These are phyloP conservation scores for Pythium chondricola DNA, from an alignment of 352 stramenopile species.

Conservation along the genomic window DNA sequence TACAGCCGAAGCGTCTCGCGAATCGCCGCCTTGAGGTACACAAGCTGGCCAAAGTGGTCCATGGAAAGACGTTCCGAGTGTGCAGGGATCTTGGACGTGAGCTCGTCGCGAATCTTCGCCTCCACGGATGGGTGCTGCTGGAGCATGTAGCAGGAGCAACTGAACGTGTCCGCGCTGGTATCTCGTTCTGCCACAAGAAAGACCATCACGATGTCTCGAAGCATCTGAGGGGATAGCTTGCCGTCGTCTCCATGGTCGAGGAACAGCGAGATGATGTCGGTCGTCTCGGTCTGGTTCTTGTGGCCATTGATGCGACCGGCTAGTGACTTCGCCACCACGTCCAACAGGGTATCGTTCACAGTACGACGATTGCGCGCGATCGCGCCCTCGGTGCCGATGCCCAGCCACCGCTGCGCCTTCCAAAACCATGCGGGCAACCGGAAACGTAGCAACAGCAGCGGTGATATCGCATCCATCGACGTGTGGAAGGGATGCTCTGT, in stretches of 20 bases:
- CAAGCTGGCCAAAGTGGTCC: constrained; percentile 39
- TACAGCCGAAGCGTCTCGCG: constrained; percentile 62
- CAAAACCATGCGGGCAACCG: constrained; percentile 26
- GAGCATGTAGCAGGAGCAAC: constrained; percentile 53
- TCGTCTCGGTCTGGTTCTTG: constrained; percentile 1
- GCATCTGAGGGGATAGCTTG: constrained; percentile 11
- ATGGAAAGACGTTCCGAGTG: constrained; percentile 13
- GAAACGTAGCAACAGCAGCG: constrained; percentile 14
- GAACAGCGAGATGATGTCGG: constrained; percentile 30
- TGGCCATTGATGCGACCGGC: constrained; percentile 1
- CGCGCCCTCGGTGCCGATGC: constrained; percentile 17
- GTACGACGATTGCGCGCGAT: constrained; percentile 15
- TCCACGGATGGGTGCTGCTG: constrained; percentile 35
- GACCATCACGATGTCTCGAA: constrained; percentile 37
- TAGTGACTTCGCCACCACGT: constrained; percentile 25
- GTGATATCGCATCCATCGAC: constrained; percentile 19
- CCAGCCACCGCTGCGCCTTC: constrained; percentile 24
- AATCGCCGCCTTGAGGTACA: constrained; percentile 55
- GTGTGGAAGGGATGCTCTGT: constrained; percentile 22
- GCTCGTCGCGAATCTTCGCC: constrained; percentile 27
- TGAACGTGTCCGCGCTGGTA: constrained; percentile 49
- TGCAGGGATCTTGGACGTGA: constrained; percentile 11
- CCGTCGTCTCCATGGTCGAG: constrained; percentile 18
- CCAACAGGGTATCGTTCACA: constrained; percentile 19
- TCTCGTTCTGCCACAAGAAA: constrained; percentile 42